Percentiles rank a stretch among this genome's conserved stretches.
These are phyloP conservation scores for Podosphaera aphanis DNA, from an alignment of 2,329 filamentous ascomycete genomes.

Conservation along the genomic window DNA sequence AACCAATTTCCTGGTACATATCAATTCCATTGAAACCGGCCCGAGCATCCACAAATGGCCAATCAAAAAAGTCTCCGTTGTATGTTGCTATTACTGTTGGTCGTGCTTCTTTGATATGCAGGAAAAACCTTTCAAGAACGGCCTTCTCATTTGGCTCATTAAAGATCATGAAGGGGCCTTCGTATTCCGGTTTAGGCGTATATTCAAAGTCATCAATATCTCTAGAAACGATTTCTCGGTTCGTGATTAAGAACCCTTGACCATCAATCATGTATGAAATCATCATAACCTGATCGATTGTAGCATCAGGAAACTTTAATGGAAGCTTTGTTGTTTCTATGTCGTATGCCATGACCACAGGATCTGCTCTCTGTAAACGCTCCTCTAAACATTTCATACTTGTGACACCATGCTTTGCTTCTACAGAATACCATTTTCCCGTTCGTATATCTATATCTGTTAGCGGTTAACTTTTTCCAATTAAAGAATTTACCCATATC, in stretches of 20 bases:
- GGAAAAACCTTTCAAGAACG: conserved; percentile 74
- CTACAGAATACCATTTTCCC: conserved; percentile 90
- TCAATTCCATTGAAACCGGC: conserved; percentile 89
- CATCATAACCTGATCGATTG: conserved; percentile 98
- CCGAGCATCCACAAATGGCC: conserved; percentile 89
- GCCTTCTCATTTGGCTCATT: conserved; percentile 88
- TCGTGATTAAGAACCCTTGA: conserved; percentile 92
- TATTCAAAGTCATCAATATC: conserved; percentile 97
- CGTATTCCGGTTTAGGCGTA: conserved; percentile 88
- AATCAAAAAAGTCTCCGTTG: conserved; percentile 99
- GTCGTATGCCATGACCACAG: conserved; percentile 97
- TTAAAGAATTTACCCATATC: conserved; percentile 41
- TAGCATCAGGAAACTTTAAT: conserved; percentile 84
- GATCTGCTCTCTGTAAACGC: conserved; percentile 71
- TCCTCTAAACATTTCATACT: conserved; percentile 71
- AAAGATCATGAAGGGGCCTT: conserved; percentile 89
- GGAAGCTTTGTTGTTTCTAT: conserved; percentile 94
- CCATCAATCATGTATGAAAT: conserved; percentile 99
- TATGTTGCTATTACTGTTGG: conserved; percentile 98
- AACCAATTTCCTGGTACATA: conserved; percentile 97
- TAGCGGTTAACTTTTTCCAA: conserved; percentile 4
- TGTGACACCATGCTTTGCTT: conserved; percentile 75
- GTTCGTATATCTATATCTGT: conserved; percentile 56
- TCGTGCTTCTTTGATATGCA: conserved; percentile 80
- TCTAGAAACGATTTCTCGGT: conserved; percentile 90